A percentile compares a stretch with the other conserved stretches of the same genome.
Evolutionary conservation across 2,329 filamentous ascomycete species (phyloP).

Genomic region (Calonectria ilicicola): DNA sequence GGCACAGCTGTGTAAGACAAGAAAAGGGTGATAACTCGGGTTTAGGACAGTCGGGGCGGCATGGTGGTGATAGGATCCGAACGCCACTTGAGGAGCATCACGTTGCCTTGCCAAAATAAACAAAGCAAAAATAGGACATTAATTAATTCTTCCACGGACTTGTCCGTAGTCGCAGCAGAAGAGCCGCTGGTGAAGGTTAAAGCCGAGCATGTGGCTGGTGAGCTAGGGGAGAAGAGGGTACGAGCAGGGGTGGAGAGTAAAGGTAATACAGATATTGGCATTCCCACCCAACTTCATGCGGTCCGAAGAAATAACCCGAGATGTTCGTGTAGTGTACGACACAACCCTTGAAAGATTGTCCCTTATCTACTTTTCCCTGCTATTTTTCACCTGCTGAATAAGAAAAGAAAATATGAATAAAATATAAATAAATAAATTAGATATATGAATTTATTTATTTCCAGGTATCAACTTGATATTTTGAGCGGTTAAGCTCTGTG

Average conservation of each 20-base stretch:
- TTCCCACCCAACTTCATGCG: constrained; percentile 6
- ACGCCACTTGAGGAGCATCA: not conserved
- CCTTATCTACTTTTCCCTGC: no score
- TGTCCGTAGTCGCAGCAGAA: constrained; percentile 11
- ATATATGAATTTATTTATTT: no score
- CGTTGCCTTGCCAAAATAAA: not conserved
- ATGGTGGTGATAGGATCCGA: not conserved
- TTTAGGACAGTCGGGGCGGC: not conserved
- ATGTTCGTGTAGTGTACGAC: not conserved
- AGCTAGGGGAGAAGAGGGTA: not conserved
- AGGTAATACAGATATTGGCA: constrained; percentile 16
- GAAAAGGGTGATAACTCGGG: not conserved
- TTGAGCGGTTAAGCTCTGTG: no score
- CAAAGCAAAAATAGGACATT: constrained; percentile 4
- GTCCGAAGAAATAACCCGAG: not conserved
- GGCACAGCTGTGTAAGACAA: not conserved
- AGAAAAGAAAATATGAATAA: no score
- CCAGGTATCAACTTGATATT: no score
- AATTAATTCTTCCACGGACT: constrained; percentile 4
- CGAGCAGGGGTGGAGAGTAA: not conserved
- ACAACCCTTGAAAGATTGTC: no score
- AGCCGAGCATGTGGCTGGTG: constrained; percentile 10
- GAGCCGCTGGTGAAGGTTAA: constrained; percentile 14
- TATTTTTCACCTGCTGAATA: no score
- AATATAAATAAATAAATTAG: no score